Evolutionary conservation across 2,329 filamentous ascomycete species (phyloP).

Genomic region (Parastagonospora avenae): DNA sequence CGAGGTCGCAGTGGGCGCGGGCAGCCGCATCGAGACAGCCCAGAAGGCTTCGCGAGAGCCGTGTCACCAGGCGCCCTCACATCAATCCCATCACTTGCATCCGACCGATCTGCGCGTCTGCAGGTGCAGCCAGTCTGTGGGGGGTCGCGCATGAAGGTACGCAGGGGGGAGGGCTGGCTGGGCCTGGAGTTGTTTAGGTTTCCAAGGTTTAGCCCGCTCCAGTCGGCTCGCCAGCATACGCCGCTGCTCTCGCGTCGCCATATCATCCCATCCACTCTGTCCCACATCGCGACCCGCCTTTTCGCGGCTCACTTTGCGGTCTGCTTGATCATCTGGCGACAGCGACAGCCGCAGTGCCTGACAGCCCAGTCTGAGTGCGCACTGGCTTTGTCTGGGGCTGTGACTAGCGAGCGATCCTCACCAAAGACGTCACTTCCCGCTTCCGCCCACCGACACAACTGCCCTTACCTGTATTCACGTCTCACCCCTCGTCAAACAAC

Average conservation of each 20-base stretch:
- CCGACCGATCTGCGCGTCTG: no score
- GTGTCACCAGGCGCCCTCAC: no score
- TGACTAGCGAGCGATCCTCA: slow-evolving; percentile 4
- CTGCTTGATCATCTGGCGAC: neutral
- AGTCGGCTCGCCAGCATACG: slow-evolving; percentile 9
- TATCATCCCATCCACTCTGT: slow-evolving; percentile 10
- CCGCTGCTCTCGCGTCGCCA: slow-evolving; percentile 16
- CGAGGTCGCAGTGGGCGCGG: neutral
- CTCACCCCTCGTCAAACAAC: slow-evolving; percentile 1
- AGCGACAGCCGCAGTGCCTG: neutral
- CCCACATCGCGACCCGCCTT: slow-evolving; percentile 19
- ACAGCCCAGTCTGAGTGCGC: neutral
- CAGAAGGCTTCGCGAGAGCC: no score
- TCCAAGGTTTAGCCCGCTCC: slow-evolving; percentile 10
- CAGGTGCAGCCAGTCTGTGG: no score
- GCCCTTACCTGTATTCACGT: slow-evolving; percentile 1
- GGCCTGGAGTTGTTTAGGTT: slow-evolving; percentile 10
- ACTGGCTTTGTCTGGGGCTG: neutral
- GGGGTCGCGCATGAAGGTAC: neutral
- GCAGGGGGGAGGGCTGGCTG: slow-evolving; percentile 16
- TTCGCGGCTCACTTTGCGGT: slow-evolving; percentile 8
- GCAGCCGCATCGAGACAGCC: no score
- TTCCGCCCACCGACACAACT: neutral
- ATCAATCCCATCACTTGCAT: no score
- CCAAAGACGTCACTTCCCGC: slow-evolving; percentile 12